Percentiles rank a stretch among this genome's conserved stretches.
Conservation (phyloP, 2,329 filamentous ascomycete genomes). For the Cercospora sp. region DNA sequence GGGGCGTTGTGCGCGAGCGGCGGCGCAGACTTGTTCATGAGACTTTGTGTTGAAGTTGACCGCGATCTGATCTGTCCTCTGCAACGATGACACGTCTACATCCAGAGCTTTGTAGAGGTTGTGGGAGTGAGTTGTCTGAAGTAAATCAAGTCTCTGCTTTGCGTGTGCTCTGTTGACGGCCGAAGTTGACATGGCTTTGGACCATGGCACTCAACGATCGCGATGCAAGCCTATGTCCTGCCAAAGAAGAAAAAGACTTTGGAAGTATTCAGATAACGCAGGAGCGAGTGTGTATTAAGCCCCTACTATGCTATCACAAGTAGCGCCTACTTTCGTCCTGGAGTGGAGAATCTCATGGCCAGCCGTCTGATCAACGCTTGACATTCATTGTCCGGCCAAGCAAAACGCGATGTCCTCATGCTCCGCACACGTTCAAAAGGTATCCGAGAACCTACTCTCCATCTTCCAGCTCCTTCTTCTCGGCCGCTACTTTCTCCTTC, state of each 20-base stretch:
- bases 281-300: not conserved
- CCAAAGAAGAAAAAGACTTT: not conserved
- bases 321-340: not conserved
- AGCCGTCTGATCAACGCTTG: not conserved
- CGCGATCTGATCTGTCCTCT: not conserved
- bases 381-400: not conserved
- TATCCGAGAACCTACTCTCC: not conserved
- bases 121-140: not conserved
- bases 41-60: not conserved
- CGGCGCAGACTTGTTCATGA: not conserved
- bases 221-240: not conserved
- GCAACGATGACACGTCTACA: not conserved
- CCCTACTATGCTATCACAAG: not conserved
- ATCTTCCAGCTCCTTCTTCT: not conserved
- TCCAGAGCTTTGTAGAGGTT: not conserved
- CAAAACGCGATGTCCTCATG: not conserved
- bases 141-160: not conserved
- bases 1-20: not conserved
- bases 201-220: not conserved
- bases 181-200: not conserved
- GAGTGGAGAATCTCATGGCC: not conserved
- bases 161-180: not conserved
- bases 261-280: not conserved
- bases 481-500: not conserved
- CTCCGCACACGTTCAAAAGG: not conserved